Conservation (phyloP, 2,329 filamentous ascomycete species). For the Didymella keratinophila region DNA sequence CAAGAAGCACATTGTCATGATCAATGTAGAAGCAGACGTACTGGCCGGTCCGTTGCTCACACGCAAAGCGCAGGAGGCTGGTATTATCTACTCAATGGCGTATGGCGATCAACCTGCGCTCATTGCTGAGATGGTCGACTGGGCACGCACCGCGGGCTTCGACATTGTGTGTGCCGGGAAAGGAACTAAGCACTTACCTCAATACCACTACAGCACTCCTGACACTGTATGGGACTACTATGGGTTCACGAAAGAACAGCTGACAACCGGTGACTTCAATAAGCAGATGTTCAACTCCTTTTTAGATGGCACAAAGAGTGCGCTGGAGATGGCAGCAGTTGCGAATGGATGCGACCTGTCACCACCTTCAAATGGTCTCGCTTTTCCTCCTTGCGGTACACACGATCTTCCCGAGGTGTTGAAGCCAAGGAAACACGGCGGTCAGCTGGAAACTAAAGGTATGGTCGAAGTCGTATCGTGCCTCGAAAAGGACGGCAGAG, state of each 20-base stretch:
- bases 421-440: constrained; percentile 54
- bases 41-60: constrained; percentile 54
- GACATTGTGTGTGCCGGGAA: constrained; percentile 57
- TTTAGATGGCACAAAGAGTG: constrained; percentile 59
- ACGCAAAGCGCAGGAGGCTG: constrained; percentile 54
- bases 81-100: constrained; percentile 59
- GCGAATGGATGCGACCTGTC: constrained; percentile 56
- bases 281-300: constrained; percentile 61
- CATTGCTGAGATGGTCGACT: constrained; percentile 56
- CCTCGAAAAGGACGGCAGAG: constrained; percentile 55
- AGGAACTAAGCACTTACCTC: constrained; percentile 57
- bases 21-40: constrained; percentile 58
- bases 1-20: constrained; percentile 60
- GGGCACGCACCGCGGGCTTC: constrained; percentile 56
- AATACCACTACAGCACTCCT: constrained; percentile 57
- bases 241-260: constrained; percentile 56
- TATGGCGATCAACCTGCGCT: constrained; percentile 58
- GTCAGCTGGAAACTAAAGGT: constrained; percentile 52
- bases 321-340: constrained; percentile 59
- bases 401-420: constrained; percentile 55
- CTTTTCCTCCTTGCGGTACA: constrained; percentile 56
- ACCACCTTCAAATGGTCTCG: constrained; percentile 52
- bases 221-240: constrained; percentile 59
- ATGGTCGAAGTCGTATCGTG: constrained; percentile 58
- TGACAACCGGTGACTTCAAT: constrained; percentile 55